phyloP scores from a whole-genome alignment of 1,139 yeast species.

The Magnusiomyces magnusii region DNA sequence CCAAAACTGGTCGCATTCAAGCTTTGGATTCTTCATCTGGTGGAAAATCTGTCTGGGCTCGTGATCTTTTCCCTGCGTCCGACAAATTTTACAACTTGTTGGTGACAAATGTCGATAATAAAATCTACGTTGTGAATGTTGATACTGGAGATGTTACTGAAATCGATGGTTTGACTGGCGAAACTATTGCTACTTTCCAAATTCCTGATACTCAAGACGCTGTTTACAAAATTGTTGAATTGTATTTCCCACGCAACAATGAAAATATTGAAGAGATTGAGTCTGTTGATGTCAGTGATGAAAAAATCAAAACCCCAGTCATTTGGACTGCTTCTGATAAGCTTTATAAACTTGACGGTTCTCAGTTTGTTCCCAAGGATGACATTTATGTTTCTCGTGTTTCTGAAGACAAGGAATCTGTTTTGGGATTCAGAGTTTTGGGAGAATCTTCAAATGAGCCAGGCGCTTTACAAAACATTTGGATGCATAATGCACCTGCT shows the following conservation, averaged over 20 bases:
- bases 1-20: slow-evolving; percentile 38
- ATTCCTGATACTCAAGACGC: slow-evolving; percentile 5
- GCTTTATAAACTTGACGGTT: slow-evolving; percentile 7
- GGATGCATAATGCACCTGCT: slow-evolving; percentile 22
- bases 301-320: slow-evolving; percentile 8
- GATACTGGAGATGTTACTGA: slow-evolving; percentile 18
- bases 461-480: slow-evolving; percentile 21
- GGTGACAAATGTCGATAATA: slow-evolving; percentile 2
- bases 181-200: slow-evolving; percentile 1
- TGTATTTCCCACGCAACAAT: not conserved
- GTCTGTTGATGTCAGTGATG: slow-evolving; percentile 7
- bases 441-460: slow-evolving; percentile 17
- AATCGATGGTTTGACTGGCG: slow-evolving; percentile 24
- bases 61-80: slow-evolving; percentile 23
- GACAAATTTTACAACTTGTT: slow-evolving; percentile 19
- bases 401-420: slow-evolving; percentile 14
- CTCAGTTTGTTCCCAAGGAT: slow-evolving; percentile 12
- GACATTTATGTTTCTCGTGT: slow-evolving; percentile 19
- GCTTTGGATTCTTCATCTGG: slow-evolving; percentile 39
- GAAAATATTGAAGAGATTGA: slow-evolving; percentile 8
- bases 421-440: slow-evolving; percentile 22
- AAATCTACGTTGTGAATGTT: slow-evolving; percentile 21
- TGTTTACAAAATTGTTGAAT: not conserved
- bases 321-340: slow-evolving; percentile 19
- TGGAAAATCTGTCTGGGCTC: slow-evolving; percentile 40